phyloP scores from a whole-genome alignment of 257 asterid genomes.

The Penstemon davidsonii region DNA sequence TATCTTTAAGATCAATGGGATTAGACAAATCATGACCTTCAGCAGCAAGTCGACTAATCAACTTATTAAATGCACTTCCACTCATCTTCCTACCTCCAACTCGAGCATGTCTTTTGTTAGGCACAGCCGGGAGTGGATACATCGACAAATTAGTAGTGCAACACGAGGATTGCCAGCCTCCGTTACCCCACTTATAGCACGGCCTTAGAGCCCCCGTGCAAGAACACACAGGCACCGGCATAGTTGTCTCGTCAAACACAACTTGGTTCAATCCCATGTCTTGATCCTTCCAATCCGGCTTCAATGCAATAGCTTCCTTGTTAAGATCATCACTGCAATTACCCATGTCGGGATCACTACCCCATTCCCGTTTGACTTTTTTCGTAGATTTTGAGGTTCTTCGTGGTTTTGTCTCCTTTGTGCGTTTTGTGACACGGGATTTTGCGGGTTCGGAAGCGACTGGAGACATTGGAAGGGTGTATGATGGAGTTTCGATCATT shows the following conservation, averaged over 20 bases:
- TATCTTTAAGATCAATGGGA: constrained; percentile 83
- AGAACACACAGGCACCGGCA: constrained; percentile 94
- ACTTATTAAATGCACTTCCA: constrained; percentile 91
- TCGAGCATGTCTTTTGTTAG: constrained; percentile 91
- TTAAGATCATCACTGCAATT: background rate
- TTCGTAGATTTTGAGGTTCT: constrained; percentile 56
- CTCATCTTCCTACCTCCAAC: constrained; percentile 98
- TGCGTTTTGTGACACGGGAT: constrained; percentile 59
- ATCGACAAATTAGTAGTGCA: constrained; percentile 83
- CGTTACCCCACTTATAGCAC: constrained; percentile 98
- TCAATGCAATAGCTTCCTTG: constrained; percentile 24
- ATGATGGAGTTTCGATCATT: constrained; percentile 51
- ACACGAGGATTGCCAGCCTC: constrained; percentile 99
- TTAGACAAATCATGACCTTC: constrained; percentile 81
- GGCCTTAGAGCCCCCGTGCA: constrained; percentile 87
- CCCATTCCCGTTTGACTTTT: constrained; percentile 48
- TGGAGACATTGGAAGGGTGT: constrained; percentile 44
- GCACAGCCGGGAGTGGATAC: constrained; percentile 91
- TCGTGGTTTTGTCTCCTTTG: constrained; percentile 62
- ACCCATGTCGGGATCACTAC: constrained; percentile 28
- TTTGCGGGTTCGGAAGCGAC: constrained; percentile 56
- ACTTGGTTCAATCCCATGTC: constrained; percentile 90
- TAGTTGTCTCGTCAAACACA: constrained; percentile 80
- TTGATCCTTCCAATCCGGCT: constrained; percentile 90
- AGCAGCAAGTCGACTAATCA: constrained; percentile 82